Evolutionary conservation across 2,329 filamentous ascomycete species (phyloP).

Genomic region (Cladosporium sp.): DNA sequence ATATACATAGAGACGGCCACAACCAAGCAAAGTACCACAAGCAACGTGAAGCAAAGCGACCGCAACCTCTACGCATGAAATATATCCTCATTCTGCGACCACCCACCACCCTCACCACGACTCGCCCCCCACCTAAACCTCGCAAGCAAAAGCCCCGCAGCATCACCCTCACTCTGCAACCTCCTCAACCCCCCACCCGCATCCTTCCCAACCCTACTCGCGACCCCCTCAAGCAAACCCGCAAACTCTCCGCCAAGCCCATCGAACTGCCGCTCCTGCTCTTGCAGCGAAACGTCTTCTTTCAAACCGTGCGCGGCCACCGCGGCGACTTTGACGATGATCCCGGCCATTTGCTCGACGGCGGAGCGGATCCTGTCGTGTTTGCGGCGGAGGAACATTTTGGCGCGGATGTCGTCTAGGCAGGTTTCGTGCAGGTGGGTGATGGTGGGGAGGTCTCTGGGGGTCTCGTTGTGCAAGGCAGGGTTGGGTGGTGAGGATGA

Average conservation of each 20-base stretch:
- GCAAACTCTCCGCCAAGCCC: constrained; percentile 12
- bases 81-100: background rate
- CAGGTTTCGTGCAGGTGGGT: constrained; percentile 24
- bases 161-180: constrained; percentile 16
- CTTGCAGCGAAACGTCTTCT: background rate
- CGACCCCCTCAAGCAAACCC: constrained; percentile 13
- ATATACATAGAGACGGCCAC: no score
- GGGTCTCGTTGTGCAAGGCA: no score
- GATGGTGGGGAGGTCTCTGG: constrained; percentile 22
- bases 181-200: background rate
- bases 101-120: background rate
- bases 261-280: constrained; percentile 8
- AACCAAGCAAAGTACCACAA: no score
- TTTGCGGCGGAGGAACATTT: constrained; percentile 29
- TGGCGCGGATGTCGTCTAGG: constrained; percentile 26
- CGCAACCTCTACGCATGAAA: no score
- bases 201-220: constrained; percentile 17
- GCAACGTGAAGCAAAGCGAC: no score
- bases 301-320: constrained; percentile 6
- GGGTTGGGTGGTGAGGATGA: background rate
- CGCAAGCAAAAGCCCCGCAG: constrained; percentile 17
- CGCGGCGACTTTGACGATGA: constrained; percentile 21
- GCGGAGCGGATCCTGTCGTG: constrained; percentile 22
- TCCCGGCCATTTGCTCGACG: constrained; percentile 24
- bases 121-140: constrained; percentile 18